Conservation (phyloP, 2,329 filamentous ascomycete genomes). For the Neopestalotiopsis rosae region DNA sequence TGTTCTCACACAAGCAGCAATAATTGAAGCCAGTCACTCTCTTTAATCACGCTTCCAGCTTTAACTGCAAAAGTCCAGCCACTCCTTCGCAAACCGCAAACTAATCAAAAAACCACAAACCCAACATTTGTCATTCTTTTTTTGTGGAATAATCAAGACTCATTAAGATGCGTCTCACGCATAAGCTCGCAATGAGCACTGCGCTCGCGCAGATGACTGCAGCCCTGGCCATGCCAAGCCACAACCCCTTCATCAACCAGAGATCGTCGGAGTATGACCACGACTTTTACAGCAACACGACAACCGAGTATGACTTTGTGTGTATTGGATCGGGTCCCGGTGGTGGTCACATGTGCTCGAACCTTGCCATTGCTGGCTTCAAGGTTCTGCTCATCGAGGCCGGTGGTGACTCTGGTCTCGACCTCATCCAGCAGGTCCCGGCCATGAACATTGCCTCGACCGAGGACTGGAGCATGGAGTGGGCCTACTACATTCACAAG, state of each 20-base stretch:
- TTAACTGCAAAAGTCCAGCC: neutral
- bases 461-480: constrained; percentile 49
- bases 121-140: constrained; percentile 9
- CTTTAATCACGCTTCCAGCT: constrained; percentile 15
- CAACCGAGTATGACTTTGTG: constrained; percentile 51
- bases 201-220: constrained; percentile 13
- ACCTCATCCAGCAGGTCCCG: constrained; percentile 50
- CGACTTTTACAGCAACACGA: constrained; percentile 18
- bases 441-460: constrained; percentile 51
- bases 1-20: constrained; percentile 9
- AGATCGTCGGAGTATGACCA: constrained; percentile 13
- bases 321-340: constrained; percentile 53
- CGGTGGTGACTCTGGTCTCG: constrained; percentile 54
- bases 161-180: constrained; percentile 11
- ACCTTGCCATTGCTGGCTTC: constrained; percentile 57
- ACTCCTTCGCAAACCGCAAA: neutral
- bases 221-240: constrained; percentile 7
- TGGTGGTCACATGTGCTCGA: constrained; percentile 54
- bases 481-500: constrained; percentile 23
- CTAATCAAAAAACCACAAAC: neutral
- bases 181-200: constrained; percentile 9
- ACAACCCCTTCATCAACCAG: constrained; percentile 16
- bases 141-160: neutral
- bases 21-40: constrained; percentile 15
- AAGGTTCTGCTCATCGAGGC: constrained; percentile 61